Base-by-base conservation (phyloP, 2,329 filamentous ascomycete genomes). In the Sclerotinia trifoliorum region DNA sequence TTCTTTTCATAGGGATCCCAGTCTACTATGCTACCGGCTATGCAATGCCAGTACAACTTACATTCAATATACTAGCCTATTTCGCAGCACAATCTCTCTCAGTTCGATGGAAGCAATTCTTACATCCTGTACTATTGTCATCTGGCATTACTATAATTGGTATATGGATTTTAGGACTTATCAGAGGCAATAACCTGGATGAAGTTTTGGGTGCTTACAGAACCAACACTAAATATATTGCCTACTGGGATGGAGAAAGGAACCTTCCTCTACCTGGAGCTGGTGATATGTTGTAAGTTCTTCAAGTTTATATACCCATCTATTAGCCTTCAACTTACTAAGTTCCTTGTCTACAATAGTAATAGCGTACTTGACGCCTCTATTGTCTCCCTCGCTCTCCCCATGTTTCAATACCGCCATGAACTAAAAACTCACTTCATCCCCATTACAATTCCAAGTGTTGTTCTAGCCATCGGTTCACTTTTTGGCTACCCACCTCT, bases 341-440 rank as follows among this genome's bases (percentile, higher is more conserved):
- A 67, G 2, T 8, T 21, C 10, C 35, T 5, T 39, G 11, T 21
- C 24, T 17, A 32, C 29, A 26, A 19, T 5, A 67, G 65, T 69
- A 78, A 80, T 70, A 84, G 81, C 54, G 76, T 84, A 7, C 80
- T 88, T 2, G 86, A 88, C 73, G 85, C 84, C 8, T 81, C 81
- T 70, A 88, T 88, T 71, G 83, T 88, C 0, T 81, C 84, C 1
- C 81, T 88, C 3, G 85, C 86, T 2, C 77, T 88, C 24, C 85
- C 86, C 0, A 88, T 88, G 84, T 88, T 84, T 75, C 82, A 84
- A 67, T 87, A 87, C 77, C 82, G 85, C 3, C 80, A 82, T 51
- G 85, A 88, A 77, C 80, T 88, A 19, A 79, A 61, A 66, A 61
- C 79, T 21, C 84, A 87, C 75, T 85, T 86, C 72, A 72, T 82